These are phyloP conservation scores for Aspergillus spinulosporus DNA, from an alignment of 2,329 filamentous ascomycete genomes.

Conservation along the genomic window DNA sequence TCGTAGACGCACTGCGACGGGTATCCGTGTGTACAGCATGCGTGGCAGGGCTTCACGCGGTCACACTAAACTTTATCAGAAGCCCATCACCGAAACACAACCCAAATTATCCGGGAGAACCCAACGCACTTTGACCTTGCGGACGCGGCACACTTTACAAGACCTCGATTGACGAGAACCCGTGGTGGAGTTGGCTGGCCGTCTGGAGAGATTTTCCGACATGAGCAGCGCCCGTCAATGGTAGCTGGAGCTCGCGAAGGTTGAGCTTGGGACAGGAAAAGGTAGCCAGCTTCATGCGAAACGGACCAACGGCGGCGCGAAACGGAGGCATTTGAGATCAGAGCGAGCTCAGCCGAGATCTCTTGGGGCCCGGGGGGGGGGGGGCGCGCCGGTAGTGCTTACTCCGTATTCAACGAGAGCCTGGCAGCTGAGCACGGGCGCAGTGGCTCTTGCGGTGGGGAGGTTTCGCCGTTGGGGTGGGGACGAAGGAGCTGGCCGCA, in stretches of 20 bases:
- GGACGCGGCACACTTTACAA: slow-evolving; percentile 40
- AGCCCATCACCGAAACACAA: too few species aligned
- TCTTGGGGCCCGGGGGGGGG: slow-evolving; percentile 20
- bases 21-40: slow-evolving; percentile 42
- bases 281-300: slow-evolving; percentile 15
- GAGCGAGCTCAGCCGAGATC: slow-evolving; percentile 33
- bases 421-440: slow-evolving; percentile 1
- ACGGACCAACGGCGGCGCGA: slow-evolving; percentile 31
- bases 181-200: slow-evolving; percentile 18
- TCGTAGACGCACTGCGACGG: slow-evolving; percentile 42
- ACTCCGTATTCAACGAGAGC: slow-evolving; percentile 3
- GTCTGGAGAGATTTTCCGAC: slow-evolving; percentile 21
- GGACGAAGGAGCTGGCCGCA: background rate
- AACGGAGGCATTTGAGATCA: slow-evolving; percentile 32
- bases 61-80: slow-evolving; percentile 33
- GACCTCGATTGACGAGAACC: slow-evolving; percentile 38
- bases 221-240: slow-evolving; percentile 24
- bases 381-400: slow-evolving; percentile 19
- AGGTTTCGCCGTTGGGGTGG: background rate
- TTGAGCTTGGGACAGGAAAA: slow-evolving; percentile 12
- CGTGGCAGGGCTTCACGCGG: slow-evolving; percentile 41
- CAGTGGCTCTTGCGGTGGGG: background rate
- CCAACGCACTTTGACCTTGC: slow-evolving; percentile 40
- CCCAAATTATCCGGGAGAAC: too few species aligned
- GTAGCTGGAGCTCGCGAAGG: slow-evolving; percentile 24